Evolutionary conservation across 257 asterid genomes (phyloP), one percentile per base, ranked within the genome.

Genomic region (Orobanche coerulescens): DNA sequence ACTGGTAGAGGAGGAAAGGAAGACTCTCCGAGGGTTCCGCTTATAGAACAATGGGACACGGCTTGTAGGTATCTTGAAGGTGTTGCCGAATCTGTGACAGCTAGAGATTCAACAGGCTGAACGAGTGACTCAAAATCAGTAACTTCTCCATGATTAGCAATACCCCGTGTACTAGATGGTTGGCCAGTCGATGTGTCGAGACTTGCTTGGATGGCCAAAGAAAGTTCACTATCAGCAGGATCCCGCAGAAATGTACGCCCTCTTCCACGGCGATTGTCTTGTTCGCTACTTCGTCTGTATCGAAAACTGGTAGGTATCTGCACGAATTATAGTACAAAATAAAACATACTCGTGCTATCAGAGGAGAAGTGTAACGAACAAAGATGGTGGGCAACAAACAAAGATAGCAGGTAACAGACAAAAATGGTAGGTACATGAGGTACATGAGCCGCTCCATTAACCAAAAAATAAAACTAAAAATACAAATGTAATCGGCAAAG

Each of bases 231-330:
- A 66, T 89, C 96, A 25, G 81, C 58, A 40, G 73, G 72, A 71
- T 86, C 97, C 47, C 92, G 94, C 49, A 72, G 86, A 59, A 93
- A 89, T 56, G 75, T 47, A 26, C 75, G 86, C 4, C 75, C 97
- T 67, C 97, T 84, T 67, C 90, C 94, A 59, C 90, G 94, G 25
- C 80, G 94, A 67, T 71, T 73, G 22, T 80, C 91, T 64, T 82
- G 91, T 72, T 84, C 97, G 67, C 67, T 83, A 59, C 65, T 75
- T 51, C 92, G 83, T 30, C 86, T 82, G 66, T 86, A 93, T 28
- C 94, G 86, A 42, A 93, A 93, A 73, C 99, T 93, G 26, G 95
- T 83, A 9, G 99, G 99, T 69, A 89, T 79, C 99, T 89, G 64
- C 46, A 62, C 59, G 49, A 51, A 61, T 52, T 33, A 54, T 37